These are phyloP conservation scores for Candida ficus DNA, from an alignment of 805 yeast species.

Conservation along the genomic window DNA sequence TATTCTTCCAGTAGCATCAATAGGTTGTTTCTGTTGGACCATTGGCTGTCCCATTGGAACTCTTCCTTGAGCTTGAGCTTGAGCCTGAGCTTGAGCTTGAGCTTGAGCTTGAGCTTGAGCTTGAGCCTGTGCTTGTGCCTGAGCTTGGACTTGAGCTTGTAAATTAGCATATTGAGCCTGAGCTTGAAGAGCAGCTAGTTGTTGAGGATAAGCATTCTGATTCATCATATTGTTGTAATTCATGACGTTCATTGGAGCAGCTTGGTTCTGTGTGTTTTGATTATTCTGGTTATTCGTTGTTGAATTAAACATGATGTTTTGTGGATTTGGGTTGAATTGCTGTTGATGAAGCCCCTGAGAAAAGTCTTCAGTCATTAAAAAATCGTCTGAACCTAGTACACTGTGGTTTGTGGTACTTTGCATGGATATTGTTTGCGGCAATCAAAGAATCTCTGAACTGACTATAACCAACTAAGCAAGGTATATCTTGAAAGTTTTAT, in stretches of 20 bases:
- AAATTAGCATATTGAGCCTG: constrained; percentile 14
- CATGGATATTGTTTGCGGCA: too few relatives aligned
- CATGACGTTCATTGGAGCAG: constrained; percentile 3
- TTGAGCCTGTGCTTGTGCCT: constrained; percentile 8
- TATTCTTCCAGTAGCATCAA: too few relatives aligned
- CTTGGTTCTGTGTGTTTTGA: neutral
- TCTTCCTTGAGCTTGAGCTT: neutral
- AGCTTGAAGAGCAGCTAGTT: constrained; percentile 15
- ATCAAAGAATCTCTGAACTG: too few relatives aligned
- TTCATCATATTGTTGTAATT: constrained; percentile 5
- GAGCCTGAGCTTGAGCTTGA: constrained; percentile 5
- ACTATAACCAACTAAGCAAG: too few relatives aligned
- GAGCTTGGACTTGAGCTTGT: constrained; percentile 11
- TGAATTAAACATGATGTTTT: constrained; percentile 1
- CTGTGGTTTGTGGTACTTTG: neutral
- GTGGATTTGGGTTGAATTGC: neutral
- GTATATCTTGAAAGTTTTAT: too few relatives aligned
- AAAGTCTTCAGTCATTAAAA: constrained; percentile 1
- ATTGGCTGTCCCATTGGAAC: neutral
- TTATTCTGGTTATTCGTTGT: neutral
- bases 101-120: constrained; percentile 11
- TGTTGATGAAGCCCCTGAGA: constrained; percentile 1
- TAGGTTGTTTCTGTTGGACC: neutral
- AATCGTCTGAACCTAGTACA: neutral
- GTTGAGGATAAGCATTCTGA: constrained; percentile 12